Evolutionary conservation across 441 rosid species (phyloP).

Genomic region (California macrophylla): DNA sequence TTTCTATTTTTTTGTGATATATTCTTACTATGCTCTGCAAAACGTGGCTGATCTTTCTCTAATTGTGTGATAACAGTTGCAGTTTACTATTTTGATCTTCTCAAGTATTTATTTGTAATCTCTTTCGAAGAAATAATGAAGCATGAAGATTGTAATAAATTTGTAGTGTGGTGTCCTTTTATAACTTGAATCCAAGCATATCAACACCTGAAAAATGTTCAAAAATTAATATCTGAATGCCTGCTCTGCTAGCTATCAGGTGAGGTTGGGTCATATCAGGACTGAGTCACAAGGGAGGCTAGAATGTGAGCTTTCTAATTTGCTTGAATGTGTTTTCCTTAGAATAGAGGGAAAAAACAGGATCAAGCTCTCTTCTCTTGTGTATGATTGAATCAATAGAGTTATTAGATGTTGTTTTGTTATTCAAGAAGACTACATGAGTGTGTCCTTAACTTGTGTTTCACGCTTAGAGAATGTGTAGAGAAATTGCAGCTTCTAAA

Average conservation of each 20-base stretch:
- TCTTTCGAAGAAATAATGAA: background rate
- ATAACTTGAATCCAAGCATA: background rate
- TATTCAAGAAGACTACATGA: background rate
- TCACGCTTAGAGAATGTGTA: slow-evolving; percentile 92
- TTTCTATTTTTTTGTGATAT: background rate
- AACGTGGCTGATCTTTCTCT: background rate
- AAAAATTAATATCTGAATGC: no score
- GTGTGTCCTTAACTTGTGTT: slow-evolving; percentile 45
- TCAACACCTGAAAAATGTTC: no score
- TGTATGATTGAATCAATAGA: background rate
- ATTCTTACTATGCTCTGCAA: slow-evolving; percentile 8
- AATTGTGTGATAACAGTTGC: background rate
- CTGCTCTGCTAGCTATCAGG: no score
- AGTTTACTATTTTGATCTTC: background rate
- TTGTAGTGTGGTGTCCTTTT: background rate
- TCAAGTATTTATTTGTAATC: background rate
- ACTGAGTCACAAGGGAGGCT: no score
- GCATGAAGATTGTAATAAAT: no score
- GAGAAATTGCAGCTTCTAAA: slow-evolving; percentile 87
- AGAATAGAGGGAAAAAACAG: no score
- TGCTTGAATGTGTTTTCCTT: no score
- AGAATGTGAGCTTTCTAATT: no score
- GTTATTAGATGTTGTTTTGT: background rate
- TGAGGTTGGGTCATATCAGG: background rate
- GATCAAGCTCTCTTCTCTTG: background rate